These are phyloP conservation scores for Suaeda aralocaspica DNA, from an alignment of 148 eudicot species.

Conservation along the genomic window DNA sequence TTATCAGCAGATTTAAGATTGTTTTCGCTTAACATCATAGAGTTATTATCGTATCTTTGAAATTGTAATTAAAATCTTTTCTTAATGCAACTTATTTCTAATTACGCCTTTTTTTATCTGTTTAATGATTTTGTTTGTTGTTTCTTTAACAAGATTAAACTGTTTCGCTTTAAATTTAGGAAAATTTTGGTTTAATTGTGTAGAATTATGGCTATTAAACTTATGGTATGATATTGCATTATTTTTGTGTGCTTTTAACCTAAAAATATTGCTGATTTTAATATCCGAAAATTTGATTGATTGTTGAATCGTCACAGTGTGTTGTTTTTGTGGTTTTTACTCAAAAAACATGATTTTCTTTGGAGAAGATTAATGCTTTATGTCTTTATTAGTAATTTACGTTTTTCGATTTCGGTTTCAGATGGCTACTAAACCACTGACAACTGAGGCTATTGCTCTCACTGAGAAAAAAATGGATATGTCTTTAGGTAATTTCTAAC, in stretches of 20 bases:
- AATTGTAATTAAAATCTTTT: not conserved
- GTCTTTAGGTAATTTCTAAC: conserved; percentile 51
- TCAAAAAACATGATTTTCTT: not conserved
- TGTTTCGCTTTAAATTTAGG: no score
- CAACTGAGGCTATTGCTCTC: conserved; percentile 68
- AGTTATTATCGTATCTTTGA: not conserved
- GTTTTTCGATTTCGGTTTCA: conserved; percentile 19
- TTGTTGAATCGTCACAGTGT: not conserved
- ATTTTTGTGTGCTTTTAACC: not conserved
- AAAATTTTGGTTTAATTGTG: no score
- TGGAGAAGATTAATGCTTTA: not conserved
- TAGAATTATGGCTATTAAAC: no score
- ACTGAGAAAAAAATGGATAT: conserved; percentile 97
- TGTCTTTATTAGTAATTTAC: no score
- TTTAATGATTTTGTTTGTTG: not conserved
- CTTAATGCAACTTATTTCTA: not conserved
- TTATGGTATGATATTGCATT: no score
- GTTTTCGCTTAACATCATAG: not conserved
- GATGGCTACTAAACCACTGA: conserved; percentile 80
- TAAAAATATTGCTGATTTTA: no score
- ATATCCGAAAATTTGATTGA: no score
- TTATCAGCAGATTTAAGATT: not conserved
- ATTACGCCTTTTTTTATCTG: not conserved
- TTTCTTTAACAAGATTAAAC: not conserved
- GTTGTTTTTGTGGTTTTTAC: not conserved